These are phyloP conservation scores for Myochromella boudieri DNA, from an alignment of 768 basidiomycete genomes.

Conservation along the genomic window DNA sequence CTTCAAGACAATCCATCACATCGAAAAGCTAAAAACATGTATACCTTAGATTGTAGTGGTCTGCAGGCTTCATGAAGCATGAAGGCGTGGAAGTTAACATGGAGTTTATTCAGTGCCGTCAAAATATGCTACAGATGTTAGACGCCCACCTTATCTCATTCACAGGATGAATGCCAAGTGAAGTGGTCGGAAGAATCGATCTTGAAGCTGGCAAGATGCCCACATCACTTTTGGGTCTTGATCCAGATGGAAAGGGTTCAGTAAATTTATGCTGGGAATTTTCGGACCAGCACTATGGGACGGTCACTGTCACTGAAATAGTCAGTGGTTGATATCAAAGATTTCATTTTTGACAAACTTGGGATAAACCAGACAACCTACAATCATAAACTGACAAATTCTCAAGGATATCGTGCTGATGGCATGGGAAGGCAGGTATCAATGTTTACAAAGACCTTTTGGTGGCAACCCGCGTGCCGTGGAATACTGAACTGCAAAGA, in stretches of 20 bases:
- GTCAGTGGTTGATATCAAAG: slow-evolving; percentile 25
- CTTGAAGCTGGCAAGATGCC: slow-evolving; percentile 30
- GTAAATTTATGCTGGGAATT: too few species aligned
- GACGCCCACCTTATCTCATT: too few species aligned
- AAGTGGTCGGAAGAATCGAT: slow-evolving; percentile 17
- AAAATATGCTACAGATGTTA: too few species aligned
- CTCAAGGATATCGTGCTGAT: slow-evolving; percentile 25
- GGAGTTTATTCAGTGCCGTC: too few species aligned
- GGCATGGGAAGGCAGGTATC: slow-evolving; percentile 19
- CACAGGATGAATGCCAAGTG: too few species aligned
- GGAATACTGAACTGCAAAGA: slow-evolving; percentile 18
- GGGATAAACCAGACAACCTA: slow-evolving; percentile 27
- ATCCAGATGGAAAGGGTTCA: too few species aligned
- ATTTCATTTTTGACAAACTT: slow-evolving; percentile 26
- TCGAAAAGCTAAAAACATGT: too few species aligned
- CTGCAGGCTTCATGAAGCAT: too few species aligned
- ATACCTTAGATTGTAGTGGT: too few species aligned
- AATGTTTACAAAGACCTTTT: slow-evolving; percentile 20
- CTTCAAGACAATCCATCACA: too few species aligned
- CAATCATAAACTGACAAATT: slow-evolving; percentile 23
- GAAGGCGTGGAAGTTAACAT: too few species aligned
- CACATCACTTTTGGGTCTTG: slow-evolving; percentile 23
- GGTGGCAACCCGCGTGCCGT: slow-evolving; percentile 19
- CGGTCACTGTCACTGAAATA: slow-evolving; percentile 5
- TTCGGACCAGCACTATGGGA: slow-evolving; percentile 20